These are phyloP conservation scores for Rhizodiscina lignyota DNA, from an alignment of 495 filamentous ascomycete species.

Conservation along the genomic window DNA sequence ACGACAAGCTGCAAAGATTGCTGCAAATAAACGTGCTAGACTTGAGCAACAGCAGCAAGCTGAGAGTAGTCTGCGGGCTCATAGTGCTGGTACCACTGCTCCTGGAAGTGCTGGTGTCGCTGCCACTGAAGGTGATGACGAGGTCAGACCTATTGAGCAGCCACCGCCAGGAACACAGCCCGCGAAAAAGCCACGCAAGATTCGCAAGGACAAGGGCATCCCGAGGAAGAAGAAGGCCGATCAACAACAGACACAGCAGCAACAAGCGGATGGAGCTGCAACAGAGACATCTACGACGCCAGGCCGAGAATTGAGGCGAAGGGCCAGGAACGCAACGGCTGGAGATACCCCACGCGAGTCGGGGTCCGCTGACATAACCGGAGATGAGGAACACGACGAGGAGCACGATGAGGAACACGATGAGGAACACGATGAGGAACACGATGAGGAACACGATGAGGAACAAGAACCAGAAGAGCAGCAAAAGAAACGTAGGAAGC, in stretches of 20 bases:
- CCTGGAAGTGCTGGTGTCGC: not conserved
- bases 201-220: constrained; percentile 5
- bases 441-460: constrained; percentile 1
- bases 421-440: not conserved
- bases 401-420: not conserved
- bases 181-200: constrained; percentile 5
- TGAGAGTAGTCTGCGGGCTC: no score
- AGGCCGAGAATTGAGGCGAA: not conserved
- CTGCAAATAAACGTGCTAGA: no score
- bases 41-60: no score
- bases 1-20: no score
- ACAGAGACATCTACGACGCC: no score
- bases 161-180: constrained; percentile 4
- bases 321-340: not conserved
- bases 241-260: not conserved
- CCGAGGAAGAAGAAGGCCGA: constrained; percentile 1
- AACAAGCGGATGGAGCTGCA: not conserved
- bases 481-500: constrained; percentile 17
- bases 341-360: not conserved
- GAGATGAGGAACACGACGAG: not conserved
- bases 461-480: no score
- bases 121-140: not conserved
- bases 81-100: no score
- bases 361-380: not conserved
- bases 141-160: constrained; percentile 7